Conservation (phyloP, 352 stramenopile species). For the Aphanomyces euteiches region DNA sequence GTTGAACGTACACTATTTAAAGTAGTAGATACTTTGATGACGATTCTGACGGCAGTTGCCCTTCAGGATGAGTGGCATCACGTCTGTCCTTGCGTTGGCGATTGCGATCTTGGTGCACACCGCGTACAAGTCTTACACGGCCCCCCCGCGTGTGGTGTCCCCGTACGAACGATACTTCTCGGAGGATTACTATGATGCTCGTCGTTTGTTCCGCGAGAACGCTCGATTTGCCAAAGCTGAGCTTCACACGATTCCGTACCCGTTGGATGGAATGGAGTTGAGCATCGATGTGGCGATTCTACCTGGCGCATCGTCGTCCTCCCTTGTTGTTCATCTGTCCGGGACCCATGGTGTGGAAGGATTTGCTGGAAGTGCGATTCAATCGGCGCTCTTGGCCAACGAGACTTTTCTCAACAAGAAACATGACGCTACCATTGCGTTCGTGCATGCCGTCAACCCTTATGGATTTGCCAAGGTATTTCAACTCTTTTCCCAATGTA, state of each 20-base stretch:
- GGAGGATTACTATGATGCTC: constrained; percentile 8
- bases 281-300: constrained; percentile 66
- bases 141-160: not conserved
- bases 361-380: constrained; percentile 80
- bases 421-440: constrained; percentile 68
- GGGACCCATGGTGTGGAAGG: constrained; percentile 80
- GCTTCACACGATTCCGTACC: constrained; percentile 51
- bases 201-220: not conserved
- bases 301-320: constrained; percentile 41
- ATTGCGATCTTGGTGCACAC: constrained; percentile 3
- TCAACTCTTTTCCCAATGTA: not conserved
- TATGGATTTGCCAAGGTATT: constrained; percentile 80
- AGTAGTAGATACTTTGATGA: too few species aligned
- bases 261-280: constrained; percentile 47
- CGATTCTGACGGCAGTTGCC: too few species aligned
- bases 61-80: not conserved
- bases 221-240: constrained; percentile 30
- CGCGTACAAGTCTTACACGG: constrained; percentile 6
- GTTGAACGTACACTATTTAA: too few species aligned
- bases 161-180: constrained; percentile 15
- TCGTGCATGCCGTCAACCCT: constrained; percentile 92
- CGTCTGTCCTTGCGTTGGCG: not conserved
- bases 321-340: constrained; percentile 66
- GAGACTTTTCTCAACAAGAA: constrained; percentile 13
- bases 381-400: constrained; percentile 46